phyloP scores from a whole-genome alignment of 2,329 filamentous ascomycete genomes.

The Escovopsis sp. region DNA sequence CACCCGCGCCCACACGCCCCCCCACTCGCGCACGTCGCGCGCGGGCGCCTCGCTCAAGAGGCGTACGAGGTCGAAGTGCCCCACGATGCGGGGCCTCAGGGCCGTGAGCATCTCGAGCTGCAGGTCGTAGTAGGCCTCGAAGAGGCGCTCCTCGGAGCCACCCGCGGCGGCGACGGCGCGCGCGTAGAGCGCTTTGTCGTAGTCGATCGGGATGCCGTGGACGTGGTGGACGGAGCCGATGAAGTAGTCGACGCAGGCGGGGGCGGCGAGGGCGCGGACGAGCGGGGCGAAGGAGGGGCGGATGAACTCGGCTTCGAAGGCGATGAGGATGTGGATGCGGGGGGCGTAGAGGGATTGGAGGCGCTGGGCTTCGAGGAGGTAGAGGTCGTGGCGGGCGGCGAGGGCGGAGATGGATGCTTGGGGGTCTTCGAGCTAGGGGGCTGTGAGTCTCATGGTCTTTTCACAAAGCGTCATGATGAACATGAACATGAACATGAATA shows the following conservation, averaged over 20 bases:
- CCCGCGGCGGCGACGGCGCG: slow-evolving; percentile 22
- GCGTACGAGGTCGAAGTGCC: slow-evolving; percentile 86
- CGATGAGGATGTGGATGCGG: slow-evolving; percentile 68
- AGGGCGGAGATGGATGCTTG: slow-evolving; percentile 33
- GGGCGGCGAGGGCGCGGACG: slow-evolving; percentile 46
- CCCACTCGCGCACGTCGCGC: slow-evolving; percentile 41
- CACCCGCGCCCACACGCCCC: slow-evolving; percentile 58
- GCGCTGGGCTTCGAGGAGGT: slow-evolving; percentile 59
- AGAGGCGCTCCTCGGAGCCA: slow-evolving; percentile 55
- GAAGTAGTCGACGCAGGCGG: slow-evolving; percentile 71
- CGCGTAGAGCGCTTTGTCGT: slow-evolving; percentile 53
- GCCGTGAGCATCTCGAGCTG: slow-evolving; percentile 68
- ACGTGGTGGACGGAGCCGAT: slow-evolving; percentile 89
- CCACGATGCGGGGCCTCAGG: slow-evolving; percentile 64
- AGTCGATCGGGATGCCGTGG: slow-evolving; percentile 78
- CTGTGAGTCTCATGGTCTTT: neutral
- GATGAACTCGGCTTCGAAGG: slow-evolving; percentile 91
- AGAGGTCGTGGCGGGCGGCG: slow-evolving; percentile 48
- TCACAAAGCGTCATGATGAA: too few species aligned
- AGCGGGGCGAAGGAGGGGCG: slow-evolving; percentile 45
- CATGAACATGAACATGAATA: too few species aligned
- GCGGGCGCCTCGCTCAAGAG: slow-evolving; percentile 59
- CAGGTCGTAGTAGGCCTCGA: slow-evolving; percentile 74
- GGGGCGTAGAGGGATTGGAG: slow-evolving; percentile 55
- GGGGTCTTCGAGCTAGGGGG: slow-evolving; percentile 28